Conservation (phyloP, 2,329 filamentous ascomycete species). For the Neopestalotiopsis rosae region DNA sequence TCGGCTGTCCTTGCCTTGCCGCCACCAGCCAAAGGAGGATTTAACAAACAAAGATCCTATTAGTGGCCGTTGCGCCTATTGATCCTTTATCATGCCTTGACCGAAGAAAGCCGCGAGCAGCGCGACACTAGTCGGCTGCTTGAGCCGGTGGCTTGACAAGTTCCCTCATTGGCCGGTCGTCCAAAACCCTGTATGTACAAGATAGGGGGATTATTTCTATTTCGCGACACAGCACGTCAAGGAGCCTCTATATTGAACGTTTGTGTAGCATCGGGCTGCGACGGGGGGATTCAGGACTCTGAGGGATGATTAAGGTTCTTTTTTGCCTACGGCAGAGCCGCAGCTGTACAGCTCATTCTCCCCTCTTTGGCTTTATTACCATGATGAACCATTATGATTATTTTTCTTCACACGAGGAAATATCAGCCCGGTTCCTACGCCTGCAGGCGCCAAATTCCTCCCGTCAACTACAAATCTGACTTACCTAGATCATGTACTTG, state of each 20-base stretch:
- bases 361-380: no score
- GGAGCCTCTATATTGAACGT: not conserved
- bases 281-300: not conserved
- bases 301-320: no score
- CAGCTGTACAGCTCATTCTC: not conserved
- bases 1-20: not conserved
- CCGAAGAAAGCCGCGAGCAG: not conserved
- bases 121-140: not conserved
- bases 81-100: conserved; percentile 12
- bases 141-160: not conserved
- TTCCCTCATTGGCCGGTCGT: not conserved
- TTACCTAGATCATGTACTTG: no score
- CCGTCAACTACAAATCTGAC: no score
- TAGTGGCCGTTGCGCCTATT: conserved; percentile 15
- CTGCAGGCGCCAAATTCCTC: not conserved
- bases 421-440: not conserved
- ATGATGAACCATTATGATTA: not conserved
- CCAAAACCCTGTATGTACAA: not conserved
- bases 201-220: not conserved
- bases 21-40: not conserved
- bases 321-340: not conserved
- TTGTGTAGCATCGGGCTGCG: not conserved
- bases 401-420: not conserved
- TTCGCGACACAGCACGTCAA: conserved; percentile 1
- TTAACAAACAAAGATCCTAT: not conserved